Evolutionary conservation across 306 rosid genomes (phyloP), one percentile per base, ranked within the genome.

Genomic region (Datisca glomerata): DNA sequence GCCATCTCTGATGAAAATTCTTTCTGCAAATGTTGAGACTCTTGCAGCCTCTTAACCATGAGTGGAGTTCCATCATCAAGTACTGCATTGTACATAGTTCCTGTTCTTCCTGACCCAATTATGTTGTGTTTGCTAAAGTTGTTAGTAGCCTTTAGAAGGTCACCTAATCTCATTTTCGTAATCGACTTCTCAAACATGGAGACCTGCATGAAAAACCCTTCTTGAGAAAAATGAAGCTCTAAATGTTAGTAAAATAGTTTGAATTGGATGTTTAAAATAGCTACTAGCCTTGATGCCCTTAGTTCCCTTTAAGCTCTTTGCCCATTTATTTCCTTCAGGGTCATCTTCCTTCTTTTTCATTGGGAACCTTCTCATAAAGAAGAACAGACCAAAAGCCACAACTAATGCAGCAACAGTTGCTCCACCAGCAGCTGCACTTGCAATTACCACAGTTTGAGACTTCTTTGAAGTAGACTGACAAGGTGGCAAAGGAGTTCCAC

Each of bases 261-360:
- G n/a, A n/a, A n/a, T n/a, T n/a, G n/a, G n/a, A n/a, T n/a, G n/a
- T n/a, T n/a, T n/a, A n/a, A n/a, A n/a, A n/a, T n/a, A n/a, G n/a
- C n/a, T n/a, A n/a, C n/a, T 75, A 69, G 50, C 96, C 93, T 86
- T 81, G 53, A 85, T 72, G 59, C 51, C 63, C 57, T 86, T 86
- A 25, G 75, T 61, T 65, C 87, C 85, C 72, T 74, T 85, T 8
- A 85, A 34, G 63, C 49, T 75, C 69, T 71, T 77, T n/a, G 93
- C 93, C 96, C 96, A 85, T 62, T 85, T 85, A 74, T 85, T 85
- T 34, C 93, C 96, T 69, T 85, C 82, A 5, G 96, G 93, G 21
- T 85, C 96, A 45, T 85, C 86, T 45, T 77, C 86, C 67, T 75
- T 76, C 70, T 67, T 80, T 55, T 45, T 78, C 67, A 59, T 60